These are phyloP conservation scores for Neurospora sp. DNA, from an alignment of 495 filamentous ascomycete genomes.

Conservation along the genomic window DNA sequence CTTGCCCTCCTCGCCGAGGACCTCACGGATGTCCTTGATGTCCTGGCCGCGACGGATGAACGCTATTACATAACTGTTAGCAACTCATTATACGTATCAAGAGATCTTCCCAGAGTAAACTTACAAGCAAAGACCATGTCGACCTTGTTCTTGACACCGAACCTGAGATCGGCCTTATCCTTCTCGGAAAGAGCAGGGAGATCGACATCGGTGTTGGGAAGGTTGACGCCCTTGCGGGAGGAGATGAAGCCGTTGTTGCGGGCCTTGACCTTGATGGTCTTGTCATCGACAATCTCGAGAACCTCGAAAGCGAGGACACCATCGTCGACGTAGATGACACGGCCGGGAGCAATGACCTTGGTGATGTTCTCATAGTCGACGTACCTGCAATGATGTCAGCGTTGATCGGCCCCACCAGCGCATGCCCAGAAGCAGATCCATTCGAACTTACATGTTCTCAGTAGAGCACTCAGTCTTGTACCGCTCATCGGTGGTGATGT, in stretches of 20 bases:
- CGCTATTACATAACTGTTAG: conserved; percentile 22
- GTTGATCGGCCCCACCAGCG: not conserved
- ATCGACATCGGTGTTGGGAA: conserved; percentile 96
- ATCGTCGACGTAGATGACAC: conserved; percentile 96
- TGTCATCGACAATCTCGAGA: conserved; percentile 72
- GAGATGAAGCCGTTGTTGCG: conserved; percentile 98
- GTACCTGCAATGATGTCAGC: conserved; percentile 50
- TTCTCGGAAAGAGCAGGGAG: conserved; percentile 97
- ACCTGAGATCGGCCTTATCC: conserved; percentile 83
- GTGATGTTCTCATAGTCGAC: conserved; percentile 99
- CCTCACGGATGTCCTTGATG: conserved; percentile 81
- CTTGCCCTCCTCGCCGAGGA: conserved; percentile 84
- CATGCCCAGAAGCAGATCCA: not conserved
- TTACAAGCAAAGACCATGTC: conserved; percentile 93
- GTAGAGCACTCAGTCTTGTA: conserved; percentile 76
- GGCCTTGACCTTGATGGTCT: conserved; percentile 74
- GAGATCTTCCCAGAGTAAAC: not conserved
- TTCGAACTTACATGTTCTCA: conserved; percentile 76
- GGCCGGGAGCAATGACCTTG: conserved; percentile 87
- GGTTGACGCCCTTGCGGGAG: conserved; percentile 96
- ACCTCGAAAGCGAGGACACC: conserved; percentile 95
- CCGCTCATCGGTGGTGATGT: conserved; percentile 95
- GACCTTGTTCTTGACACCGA: conserved; percentile 95
- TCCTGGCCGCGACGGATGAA: conserved; percentile 92
- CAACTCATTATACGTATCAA: not conserved